Base-by-base conservation (phyloP, 2,329 filamentous ascomycete genomes). In the Anthostomella pinea region DNA sequence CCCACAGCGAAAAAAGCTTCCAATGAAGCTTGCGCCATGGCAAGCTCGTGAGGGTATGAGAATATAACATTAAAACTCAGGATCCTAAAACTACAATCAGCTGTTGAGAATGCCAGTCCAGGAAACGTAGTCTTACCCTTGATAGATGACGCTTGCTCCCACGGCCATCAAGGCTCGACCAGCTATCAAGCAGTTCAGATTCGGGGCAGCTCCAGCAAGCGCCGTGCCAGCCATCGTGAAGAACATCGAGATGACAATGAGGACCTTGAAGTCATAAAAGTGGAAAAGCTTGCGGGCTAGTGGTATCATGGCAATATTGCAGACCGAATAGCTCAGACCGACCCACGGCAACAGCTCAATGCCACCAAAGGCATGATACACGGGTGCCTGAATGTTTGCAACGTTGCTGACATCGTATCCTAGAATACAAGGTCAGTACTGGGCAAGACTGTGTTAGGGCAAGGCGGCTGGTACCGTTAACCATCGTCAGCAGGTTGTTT, bases 321-420 rank as follows among this genome's bases (percentile, higher is more conserved):
- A 57, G 9, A 62, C 43, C 0, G 58, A 58, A 39, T 64, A 66
- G 6, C 54, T 57, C 9, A 66, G 49, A 17, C 52, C 56, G n/a
- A 68, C 53, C 65, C 64, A 67, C 4, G 62, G 58, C 5, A 68
- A 51, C 2, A 66, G 50, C 22, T 64, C 56, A 23, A 68, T 58
- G 8, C 59, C 48, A 5, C 59, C 58, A 28, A 66, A 64, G 15
- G 71, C 73, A 34, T 72, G 62, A 54, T 81, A 81, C 31, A 81
- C 70, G 3, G 73, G 75, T 7, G 62, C 63, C 53, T 79, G 80
- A 30, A 76, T 72, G 45, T 79, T 72, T 6, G 75, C 70, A 13
- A 70, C 66, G 36, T 71, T 67, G 42, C 63, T 64, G 6, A 66
- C 55, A 41, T 68, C 64, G 48, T 67, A 68, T 13, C 65, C 65